phyloP scores from a whole-genome alignment of 2,329 filamentous ascomycete species.

The Fusarium luffae region DNA sequence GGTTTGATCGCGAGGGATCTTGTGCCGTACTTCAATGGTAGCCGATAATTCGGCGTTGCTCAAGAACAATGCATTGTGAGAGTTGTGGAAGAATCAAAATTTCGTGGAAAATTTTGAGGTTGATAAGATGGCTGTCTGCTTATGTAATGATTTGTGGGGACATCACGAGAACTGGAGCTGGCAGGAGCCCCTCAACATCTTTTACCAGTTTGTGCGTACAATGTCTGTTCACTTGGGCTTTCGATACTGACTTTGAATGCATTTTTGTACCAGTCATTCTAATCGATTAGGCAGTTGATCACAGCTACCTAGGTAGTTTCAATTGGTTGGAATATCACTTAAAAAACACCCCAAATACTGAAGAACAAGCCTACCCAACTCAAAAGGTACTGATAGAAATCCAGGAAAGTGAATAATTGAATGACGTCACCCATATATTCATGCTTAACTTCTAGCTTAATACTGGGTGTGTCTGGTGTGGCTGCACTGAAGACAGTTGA shows the following conservation, averaged over 20 bases:
- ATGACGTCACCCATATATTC: constrained; percentile 16
- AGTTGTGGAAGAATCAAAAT: constrained; percentile 21
- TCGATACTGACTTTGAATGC: neutral
- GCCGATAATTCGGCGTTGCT: neutral
- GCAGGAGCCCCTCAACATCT: neutral
- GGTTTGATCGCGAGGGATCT: neutral
- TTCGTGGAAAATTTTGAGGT: constrained; percentile 25
- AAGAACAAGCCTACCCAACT: neutral
- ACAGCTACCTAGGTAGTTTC: neutral
- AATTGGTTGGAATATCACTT: neutral
- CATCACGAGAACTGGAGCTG: neutral
- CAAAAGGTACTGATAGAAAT: neutral
- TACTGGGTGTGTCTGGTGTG: neutral
- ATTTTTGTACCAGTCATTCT: neutral
- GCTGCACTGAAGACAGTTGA: neutral
- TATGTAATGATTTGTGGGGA: constrained; percentile 34
- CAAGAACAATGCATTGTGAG: neutral
- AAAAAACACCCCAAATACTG: neutral
- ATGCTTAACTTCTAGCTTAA: constrained; percentile 29
- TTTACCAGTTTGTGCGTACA: neutral
- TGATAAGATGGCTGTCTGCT: constrained; percentile 21
- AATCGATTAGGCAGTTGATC: neutral
- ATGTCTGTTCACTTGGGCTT: neutral
- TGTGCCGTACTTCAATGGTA: neutral
- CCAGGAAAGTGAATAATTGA: neutral